Evolutionary conservation across 1,284 basidiomycete genomes (phyloP).

Genomic region (Prillingera fragicola): DNA sequence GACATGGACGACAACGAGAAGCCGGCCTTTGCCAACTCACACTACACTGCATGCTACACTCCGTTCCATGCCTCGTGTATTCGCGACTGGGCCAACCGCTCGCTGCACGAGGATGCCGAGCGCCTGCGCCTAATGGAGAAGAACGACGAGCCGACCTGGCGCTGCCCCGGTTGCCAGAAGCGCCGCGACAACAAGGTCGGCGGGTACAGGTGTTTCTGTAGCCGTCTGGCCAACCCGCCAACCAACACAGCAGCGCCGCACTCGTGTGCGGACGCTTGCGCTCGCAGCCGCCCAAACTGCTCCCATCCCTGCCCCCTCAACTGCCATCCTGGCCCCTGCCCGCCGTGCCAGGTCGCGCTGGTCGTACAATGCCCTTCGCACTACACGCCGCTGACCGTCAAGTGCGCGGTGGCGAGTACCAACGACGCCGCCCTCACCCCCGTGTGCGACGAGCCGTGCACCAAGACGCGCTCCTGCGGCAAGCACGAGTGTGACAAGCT

Average conservation of each 20-base stretch:
- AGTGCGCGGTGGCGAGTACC: constrained; percentile 55
- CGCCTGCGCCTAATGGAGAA: constrained; percentile 17
- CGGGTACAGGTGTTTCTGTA: constrained; percentile 80
- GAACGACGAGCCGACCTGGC: constrained; percentile 58
- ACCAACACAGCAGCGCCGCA: constrained; percentile 70
- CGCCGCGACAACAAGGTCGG: constrained; percentile 61
- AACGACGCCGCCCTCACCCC: constrained; percentile 48
- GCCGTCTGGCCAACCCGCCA: constrained; percentile 63
- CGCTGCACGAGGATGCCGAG: constrained; percentile 57
- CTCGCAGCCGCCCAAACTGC: constrained; percentile 57
- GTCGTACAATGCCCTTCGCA: constrained; percentile 63
- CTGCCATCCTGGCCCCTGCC: constrained; percentile 73
- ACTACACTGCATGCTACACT: constrained; percentile 45
- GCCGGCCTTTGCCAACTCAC: constrained; percentile 61
- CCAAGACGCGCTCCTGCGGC: constrained; percentile 58
- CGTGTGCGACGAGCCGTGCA: constrained; percentile 65
- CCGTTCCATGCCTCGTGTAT: constrained; percentile 52
- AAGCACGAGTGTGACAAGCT: constrained; percentile 55
- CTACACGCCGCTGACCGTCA: constrained; percentile 57
- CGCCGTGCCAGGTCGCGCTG: constrained; percentile 58
- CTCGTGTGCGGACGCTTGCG: constrained; percentile 71
- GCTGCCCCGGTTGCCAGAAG: constrained; percentile 80
- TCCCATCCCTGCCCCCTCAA: constrained; percentile 64
- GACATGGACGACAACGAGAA: constrained; percentile 19
- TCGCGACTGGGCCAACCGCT: constrained; percentile 71